Evolutionary conservation across 129 eudicot genomes (phyloP).

Genomic region (Logfia minima): DNA sequence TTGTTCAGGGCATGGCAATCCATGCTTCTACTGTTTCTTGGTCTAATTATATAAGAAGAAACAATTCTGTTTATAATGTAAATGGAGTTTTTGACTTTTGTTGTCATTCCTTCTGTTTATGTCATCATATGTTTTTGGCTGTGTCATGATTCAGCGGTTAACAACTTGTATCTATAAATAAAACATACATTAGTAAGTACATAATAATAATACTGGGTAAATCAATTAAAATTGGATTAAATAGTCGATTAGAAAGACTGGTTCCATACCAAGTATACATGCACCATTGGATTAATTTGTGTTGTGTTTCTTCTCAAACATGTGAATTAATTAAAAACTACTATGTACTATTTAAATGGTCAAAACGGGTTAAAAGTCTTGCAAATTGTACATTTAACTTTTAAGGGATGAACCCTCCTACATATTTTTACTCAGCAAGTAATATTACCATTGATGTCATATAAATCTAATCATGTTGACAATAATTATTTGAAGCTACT

Average conservation of each 20-base stretch:
- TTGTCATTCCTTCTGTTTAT: slow-evolving; percentile 5
- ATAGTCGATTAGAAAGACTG: background rate
- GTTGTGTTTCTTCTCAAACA: background rate
- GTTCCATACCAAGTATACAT: background rate
- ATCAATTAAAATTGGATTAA: background rate
- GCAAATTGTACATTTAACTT: too few relatives aligned
- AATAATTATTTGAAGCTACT: background rate
- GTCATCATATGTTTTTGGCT: background rate
- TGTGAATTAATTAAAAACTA: background rate
- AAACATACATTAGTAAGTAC: background rate
- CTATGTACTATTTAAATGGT: background rate
- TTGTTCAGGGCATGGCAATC: slow-evolving; percentile 32
- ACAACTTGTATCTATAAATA: background rate
- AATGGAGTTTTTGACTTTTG: slow-evolving; percentile 16
- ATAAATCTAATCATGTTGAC: background rate
- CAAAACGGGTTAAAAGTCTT: background rate
- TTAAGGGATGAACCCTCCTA: background rate
- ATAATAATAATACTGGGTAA: background rate
- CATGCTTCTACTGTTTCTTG: slow-evolving; percentile 7
- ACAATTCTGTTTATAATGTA: slow-evolving; percentile 28
- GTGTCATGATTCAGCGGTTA: background rate
- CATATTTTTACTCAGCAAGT: background rate
- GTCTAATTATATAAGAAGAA: slow-evolving; percentile 18
- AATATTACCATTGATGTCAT: background rate
- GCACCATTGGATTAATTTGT: background rate